Conservation (phyloP, 805 yeast species). For the Zygotorulaspora danielsina region DNA sequence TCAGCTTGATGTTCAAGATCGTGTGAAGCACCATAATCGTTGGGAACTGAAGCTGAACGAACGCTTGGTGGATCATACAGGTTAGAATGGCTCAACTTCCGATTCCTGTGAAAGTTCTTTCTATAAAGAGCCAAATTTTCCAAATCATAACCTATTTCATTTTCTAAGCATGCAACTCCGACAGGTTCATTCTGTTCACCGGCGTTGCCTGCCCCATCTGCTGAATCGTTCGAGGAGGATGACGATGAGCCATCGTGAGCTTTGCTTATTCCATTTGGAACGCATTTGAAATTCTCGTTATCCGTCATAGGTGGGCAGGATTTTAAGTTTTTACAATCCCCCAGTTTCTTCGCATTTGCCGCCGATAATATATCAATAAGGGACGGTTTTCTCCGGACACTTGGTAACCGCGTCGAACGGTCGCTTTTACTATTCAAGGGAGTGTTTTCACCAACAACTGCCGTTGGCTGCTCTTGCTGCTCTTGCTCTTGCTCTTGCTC, state of each 20-base stretch:
- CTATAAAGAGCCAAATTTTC: slow-evolving; percentile 35
- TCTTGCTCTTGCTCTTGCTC: background rate
- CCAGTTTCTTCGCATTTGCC: slow-evolving; percentile 6
- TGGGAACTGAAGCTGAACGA: background rate
- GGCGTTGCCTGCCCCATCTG: background rate
- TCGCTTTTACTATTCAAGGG: background rate
- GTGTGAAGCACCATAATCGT: slow-evolving; percentile 8
- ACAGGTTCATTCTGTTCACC: slow-evolving; percentile 7
- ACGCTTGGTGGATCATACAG: slow-evolving; percentile 8
- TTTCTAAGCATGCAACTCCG: slow-evolving; percentile 31
- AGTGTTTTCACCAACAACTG: slow-evolving; percentile 3
- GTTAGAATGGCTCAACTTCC: slow-evolving; percentile 7
- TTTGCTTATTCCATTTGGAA: slow-evolving; percentile 6
- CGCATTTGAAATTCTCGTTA: slow-evolving; percentile 14
- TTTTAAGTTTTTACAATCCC: slow-evolving; percentile 13
- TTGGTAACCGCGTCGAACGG: background rate
- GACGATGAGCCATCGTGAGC: slow-evolving; percentile 3
- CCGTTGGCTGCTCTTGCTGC: background rate
- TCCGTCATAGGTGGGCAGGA: slow-evolving; percentile 20
- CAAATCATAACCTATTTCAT: slow-evolving; percentile 36
- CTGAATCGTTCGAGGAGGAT: slow-evolving; percentile 4
- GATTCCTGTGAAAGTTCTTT: slow-evolving; percentile 23
- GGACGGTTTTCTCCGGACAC: slow-evolving; percentile 10
- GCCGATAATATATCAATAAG: slow-evolving; percentile 18
- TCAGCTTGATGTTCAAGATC: background rate